Base-by-base conservation (phyloP, 2,329 filamentous ascomycete species). In the Ascomycota sp. region DNA sequence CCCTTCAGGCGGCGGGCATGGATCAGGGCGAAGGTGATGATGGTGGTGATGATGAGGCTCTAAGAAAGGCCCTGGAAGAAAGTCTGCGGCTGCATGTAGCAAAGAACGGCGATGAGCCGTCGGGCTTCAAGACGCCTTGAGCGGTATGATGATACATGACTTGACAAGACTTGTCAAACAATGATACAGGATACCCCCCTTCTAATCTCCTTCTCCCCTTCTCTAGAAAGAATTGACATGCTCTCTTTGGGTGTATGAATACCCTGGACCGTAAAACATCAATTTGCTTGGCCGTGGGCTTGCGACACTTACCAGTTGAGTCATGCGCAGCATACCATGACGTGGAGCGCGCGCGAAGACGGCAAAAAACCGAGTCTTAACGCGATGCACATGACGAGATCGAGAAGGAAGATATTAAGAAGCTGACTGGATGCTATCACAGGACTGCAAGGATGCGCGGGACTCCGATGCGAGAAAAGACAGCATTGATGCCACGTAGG, bases 11-110 rank as follows among this genome's bases (percentile, higher is more conserved):
- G 32, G 40, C 40, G 34, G 36, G 40, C 15, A 34, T 50, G 29
- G 41, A 52, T 32, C 55, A 57, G 15, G 15, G 15, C 4, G 55
- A 62, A 25, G 61, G 71, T 29, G 15, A 19, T 3, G 27, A 20
- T 5, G n/a, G 7, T 2, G 29, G 27, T 3, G 55, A 62, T 25
- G 61, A 71, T 28, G 65, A 70, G 39, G 66, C 70, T n/a, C 38
- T 73, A 33, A 59, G 49, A 38, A 48, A 45, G 37, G 68, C 64
- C 2, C 52, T 73, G 44, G 60, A 65, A 40, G 57, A 63, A 49
- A 73, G 68, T 35, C 41, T 71, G 49, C 59, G 48, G 37, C 32
- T 55, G 35, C 53, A 50, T 35, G 43, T 11, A 43, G 39, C 4
- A 39, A 43, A 20, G 27, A 38, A 19, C 40, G 44, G 13, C 15